Base-by-base conservation (phyloP, 495 filamentous ascomycete species). In the Penicillium nucicola region DNA sequence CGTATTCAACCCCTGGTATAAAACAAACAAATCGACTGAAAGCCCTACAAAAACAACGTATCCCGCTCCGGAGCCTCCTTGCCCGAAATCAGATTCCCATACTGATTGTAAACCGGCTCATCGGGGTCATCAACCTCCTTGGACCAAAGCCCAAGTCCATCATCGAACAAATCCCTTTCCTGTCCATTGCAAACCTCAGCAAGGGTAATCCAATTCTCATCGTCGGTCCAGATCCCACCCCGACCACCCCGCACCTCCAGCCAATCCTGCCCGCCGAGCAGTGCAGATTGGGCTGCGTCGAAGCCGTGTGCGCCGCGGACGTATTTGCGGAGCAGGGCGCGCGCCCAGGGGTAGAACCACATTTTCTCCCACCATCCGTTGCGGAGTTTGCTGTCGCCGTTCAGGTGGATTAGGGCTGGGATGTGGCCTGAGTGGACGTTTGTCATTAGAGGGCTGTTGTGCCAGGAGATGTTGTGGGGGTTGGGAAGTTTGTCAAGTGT, bases 81-180 rank as follows among this genome's bases (percentile, higher is more conserved):
- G n/a, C 73, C 73, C 42, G 64, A 65, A 34, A 74, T 54, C 20
- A 75, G 47, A 18, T 65, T 67, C 0, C 74, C 74, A 41, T 65
- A 75, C 40, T 67, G 61, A 34, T 75, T 77, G 46, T 77, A 75
- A 8, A 75, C 58, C 13, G 70, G 28, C 67, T 89, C 52, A 77
- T 91, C 55, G 81, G 82, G 65, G 78, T 80, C 53, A 61, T 82
- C 50, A 77, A 88, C 65, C 81, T 95, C 73, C 61, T 90, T 36
- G 66, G 78, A 44, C 68, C 69, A 77, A 2, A 46, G 52, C 0
- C 71, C 73, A 11, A 70, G 46, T 2, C 64, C 68, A 43, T 77
- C 73, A 50, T 67, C 60, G 52, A 85, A 84, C 1, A 83, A 56
- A 14, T 70, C 70, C 7, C 70, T 64, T 49, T 82, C 77, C 40